Percentiles rank a stretch among this genome's conserved stretches.
These are phyloP conservation scores for Colletotrichum sidae DNA, from an alignment of 2,329 filamentous ascomycete genomes.

Conservation along the genomic window DNA sequence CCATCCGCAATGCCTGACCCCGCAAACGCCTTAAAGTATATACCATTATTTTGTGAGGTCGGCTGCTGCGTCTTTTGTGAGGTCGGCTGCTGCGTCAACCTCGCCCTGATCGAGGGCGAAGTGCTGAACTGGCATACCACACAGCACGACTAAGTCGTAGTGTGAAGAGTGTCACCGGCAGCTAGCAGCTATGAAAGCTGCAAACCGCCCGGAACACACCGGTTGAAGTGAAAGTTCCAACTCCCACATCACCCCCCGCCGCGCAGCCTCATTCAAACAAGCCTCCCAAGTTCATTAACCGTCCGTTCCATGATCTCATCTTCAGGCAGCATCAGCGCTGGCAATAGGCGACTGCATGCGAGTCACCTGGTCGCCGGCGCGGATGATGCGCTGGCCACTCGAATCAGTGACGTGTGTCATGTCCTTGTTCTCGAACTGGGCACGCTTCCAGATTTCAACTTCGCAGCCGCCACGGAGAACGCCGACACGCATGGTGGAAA, in stretches of 20 bases:
- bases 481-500: slow-evolving; percentile 89
- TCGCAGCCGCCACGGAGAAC: slow-evolving; percentile 89
- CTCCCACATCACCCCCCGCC: slow-evolving; percentile 6
- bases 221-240: slow-evolving; percentile 11
- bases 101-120: neutral
- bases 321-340: slow-evolving; percentile 84
- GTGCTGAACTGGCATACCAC: neutral
- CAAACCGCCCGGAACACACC: no score
- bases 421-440: slow-evolving; percentile 87
- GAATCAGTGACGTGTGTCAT: slow-evolving; percentile 84
- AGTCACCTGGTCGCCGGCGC: slow-evolving; percentile 87
- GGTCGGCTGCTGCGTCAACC: slow-evolving; percentile 16
- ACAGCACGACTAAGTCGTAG: neutral
- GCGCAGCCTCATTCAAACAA: neutral
- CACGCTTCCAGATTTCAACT: slow-evolving; percentile 93
- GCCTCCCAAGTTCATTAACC: slow-evolving; percentile 23
- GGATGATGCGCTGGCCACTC: slow-evolving; percentile 83
- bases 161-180: neutral
- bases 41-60: slow-evolving; percentile 27
- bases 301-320: slow-evolving; percentile 6
- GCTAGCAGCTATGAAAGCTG: neutral
- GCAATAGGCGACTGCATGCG: slow-evolving; percentile 83
- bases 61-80: slow-evolving; percentile 18
- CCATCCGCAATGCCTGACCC: slow-evolving; percentile 32
- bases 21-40: slow-evolving; percentile 32